These are phyloP conservation scores for Cladosporium phlei DNA, from an alignment of 2,329 filamentous ascomycete genomes.

Conservation along the genomic window DNA sequence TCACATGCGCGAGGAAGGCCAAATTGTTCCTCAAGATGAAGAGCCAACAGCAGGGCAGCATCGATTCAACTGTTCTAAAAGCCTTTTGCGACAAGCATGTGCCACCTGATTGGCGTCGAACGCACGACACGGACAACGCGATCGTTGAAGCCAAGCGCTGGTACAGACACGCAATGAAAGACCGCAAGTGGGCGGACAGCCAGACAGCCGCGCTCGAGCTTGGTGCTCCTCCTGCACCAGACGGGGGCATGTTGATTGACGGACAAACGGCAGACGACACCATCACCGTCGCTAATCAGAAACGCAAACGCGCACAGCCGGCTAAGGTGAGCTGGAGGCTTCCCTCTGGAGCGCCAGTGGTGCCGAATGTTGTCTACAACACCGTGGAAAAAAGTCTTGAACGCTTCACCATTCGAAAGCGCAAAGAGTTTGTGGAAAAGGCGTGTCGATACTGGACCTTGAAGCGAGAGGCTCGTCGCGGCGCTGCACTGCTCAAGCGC, in stretches of 20 bases:
- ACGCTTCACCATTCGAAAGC: constrained; percentile 76
- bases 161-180: constrained; percentile 85
- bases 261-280: constrained; percentile 42
- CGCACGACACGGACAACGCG: constrained; percentile 76
- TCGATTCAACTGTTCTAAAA: constrained; percentile 79
- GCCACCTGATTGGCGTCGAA: constrained; percentile 78
- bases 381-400: constrained; percentile 78
- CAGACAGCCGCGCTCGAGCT: constrained; percentile 77
- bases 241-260: constrained; percentile 41
- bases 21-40: constrained; percentile 95
- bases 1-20: constrained; percentile 86
- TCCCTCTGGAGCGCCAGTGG: constrained; percentile 89
- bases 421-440: constrained; percentile 88
- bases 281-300: constrained; percentile 54
- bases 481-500: constrained; percentile 85
- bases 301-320: constrained; percentile 51
- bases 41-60: constrained; percentile 72
- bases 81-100: constrained; percentile 96
- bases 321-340: constrained; percentile 79
- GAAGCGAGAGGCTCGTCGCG: constrained; percentile 86
- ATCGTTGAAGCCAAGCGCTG: constrained; percentile 80
- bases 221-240: constrained; percentile 57
- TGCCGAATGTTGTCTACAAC: constrained; percentile 82
- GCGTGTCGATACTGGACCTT: constrained; percentile 97
- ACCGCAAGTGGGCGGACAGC: constrained; percentile 86